A percentile compares a stretch with the other conserved stretches of the same genome.
phyloP scores from a whole-genome alignment of 345 rosid species.

The Eucalyptus lansdowneana region DNA sequence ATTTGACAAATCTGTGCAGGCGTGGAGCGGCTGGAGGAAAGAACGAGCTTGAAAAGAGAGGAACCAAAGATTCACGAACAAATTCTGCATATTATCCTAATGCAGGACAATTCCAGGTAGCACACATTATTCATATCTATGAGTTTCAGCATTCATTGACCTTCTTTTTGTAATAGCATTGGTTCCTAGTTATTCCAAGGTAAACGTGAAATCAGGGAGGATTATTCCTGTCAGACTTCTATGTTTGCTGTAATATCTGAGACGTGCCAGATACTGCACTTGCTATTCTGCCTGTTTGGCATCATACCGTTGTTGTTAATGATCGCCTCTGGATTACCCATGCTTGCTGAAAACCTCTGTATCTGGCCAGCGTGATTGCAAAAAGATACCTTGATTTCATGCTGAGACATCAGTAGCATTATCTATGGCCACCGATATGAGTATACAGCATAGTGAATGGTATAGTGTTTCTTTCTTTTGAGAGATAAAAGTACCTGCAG shows the following conservation, averaged over 20 bases:
- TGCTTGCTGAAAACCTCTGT: background rate
- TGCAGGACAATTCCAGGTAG: constrained; percentile 36
- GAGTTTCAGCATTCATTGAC: background rate
- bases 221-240: background rate
- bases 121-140: background rate
- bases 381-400: background rate
- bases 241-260: background rate
- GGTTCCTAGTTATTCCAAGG: background rate
- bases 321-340: background rate
- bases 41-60: constrained; percentile 16
- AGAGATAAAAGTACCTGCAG: background rate
- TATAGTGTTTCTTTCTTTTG: background rate
- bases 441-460: background rate
- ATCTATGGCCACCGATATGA: background rate
- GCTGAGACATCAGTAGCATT: background rate
- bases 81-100: constrained; percentile 2
- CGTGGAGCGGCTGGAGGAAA: constrained; percentile 15
- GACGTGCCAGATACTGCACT: background rate
- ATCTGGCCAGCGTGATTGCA: background rate
- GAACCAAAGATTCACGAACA: constrained; percentile 5
- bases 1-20: constrained; percentile 9
- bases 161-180: background rate
- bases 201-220: background rate
- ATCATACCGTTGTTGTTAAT: background rate
- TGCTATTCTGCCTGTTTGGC: background rate